Conservation (phyloP, 2,329 filamentous ascomycete genomes). For the Emydomyces testavorans region DNA sequence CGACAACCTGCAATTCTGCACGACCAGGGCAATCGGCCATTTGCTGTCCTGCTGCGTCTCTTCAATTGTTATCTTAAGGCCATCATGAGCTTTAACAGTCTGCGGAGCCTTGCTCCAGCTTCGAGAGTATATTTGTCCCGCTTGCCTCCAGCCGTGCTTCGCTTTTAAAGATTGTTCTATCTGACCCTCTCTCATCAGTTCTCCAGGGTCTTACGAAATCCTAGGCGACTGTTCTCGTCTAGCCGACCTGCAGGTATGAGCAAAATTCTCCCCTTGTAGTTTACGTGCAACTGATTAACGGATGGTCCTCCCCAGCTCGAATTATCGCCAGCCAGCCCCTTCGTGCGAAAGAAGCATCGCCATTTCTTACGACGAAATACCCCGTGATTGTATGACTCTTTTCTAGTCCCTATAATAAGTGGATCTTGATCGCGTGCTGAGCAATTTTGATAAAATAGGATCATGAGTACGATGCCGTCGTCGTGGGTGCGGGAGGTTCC, state of each 20-base stretch:
- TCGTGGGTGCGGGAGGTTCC: constrained; percentile 56
- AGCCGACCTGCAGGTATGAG: constrained; percentile 62
- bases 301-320: constrained; percentile 46
- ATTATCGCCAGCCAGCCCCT: constrained; percentile 78
- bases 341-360: constrained; percentile 84
- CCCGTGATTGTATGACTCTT: constrained; percentile 68
- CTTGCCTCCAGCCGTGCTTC: constrained; percentile 10
- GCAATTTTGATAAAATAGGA: constrained; percentile 44
- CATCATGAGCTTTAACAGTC: constrained; percentile 41
- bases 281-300: neutral
- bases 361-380: constrained; percentile 80
- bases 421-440: neutral
- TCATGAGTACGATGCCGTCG: constrained; percentile 96
- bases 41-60: constrained; percentile 12
- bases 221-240: constrained; percentile 72
- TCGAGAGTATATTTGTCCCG: constrained; percentile 36
- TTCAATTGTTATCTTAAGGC: constrained; percentile 14
- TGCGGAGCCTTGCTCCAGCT: constrained; percentile 41
- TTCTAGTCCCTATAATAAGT: constrained; percentile 5
- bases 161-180: constrained; percentile 10
- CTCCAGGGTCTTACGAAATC: constrained; percentile 50
- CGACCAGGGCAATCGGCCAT: constrained; percentile 12
- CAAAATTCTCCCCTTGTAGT: constrained; percentile 18
- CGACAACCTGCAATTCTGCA: constrained; percentile 5
- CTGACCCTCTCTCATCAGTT: constrained; percentile 42